Conservation (phyloP, 1,139 yeast species). For the Debaryomycetaceae sp. region DNA sequence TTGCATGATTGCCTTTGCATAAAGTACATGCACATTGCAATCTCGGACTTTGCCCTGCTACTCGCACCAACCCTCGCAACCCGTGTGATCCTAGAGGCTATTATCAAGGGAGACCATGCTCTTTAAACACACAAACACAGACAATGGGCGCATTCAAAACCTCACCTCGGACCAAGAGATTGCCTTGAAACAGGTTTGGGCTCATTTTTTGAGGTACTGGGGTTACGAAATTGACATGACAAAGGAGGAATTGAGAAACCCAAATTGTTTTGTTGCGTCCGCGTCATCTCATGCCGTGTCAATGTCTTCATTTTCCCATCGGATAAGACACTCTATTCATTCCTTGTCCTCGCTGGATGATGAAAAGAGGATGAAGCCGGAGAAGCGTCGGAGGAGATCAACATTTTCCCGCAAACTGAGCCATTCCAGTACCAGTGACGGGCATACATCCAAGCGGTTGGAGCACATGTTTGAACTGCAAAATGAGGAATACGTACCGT, state of each 20-base stretch:
- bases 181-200: constrained; percentile 67
- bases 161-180: constrained; percentile 55
- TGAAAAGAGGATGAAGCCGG: background rate
- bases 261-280: constrained; percentile 27
- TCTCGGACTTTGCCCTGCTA: too few species aligned
- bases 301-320: too few species aligned
- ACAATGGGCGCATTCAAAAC: constrained; percentile 53
- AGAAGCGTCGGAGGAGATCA: background rate
- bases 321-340: background rate
- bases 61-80: too few species aligned
- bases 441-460: background rate
- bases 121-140: too few species aligned
- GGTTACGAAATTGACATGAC: constrained; percentile 43
- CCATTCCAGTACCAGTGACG: background rate
- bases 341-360: background rate
- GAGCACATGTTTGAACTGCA: background rate
- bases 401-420: background rate
- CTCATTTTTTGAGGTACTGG: constrained; percentile 47
- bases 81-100: too few species aligned
- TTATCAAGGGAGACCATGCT: too few species aligned
- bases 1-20: too few species aligned
- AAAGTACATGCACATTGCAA: too few species aligned
- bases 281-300: too few species aligned
- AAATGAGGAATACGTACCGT: background rate
- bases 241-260: constrained; percentile 20